Evolutionary conservation across 163 green algal species (phyloP).

Genomic region (Picocystis sp.): DNA sequence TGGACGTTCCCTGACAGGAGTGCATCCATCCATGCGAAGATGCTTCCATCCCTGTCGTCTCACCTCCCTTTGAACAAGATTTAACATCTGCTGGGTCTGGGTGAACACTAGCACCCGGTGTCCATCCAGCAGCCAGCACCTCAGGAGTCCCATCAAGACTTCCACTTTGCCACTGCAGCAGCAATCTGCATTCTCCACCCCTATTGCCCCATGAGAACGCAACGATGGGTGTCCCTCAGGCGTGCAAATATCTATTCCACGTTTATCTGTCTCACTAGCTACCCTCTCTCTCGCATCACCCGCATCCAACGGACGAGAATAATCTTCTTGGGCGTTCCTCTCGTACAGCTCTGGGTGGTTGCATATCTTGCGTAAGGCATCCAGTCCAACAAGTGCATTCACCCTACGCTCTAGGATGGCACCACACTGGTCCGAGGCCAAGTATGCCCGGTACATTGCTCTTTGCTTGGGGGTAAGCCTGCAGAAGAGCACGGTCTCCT

Average conservation of each 20-base stretch:
- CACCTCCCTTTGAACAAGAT: conserved; percentile 68
- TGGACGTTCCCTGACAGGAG: conserved; percentile 37
- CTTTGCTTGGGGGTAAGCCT: conserved; percentile 5
- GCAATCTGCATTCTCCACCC: conserved; percentile 23
- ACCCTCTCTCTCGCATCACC: too few relatives aligned
- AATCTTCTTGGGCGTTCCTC: background rate
- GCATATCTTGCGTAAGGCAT: conserved; percentile 94
- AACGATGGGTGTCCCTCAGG: too few relatives aligned
- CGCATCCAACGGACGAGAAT: too few relatives aligned
- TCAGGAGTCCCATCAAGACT: conserved; percentile 18
- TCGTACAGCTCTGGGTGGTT: conserved; percentile 94
- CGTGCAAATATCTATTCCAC: too few relatives aligned
- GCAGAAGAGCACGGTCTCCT: conserved; percentile 46
- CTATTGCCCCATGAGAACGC: conserved; percentile 5
- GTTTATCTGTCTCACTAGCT: too few relatives aligned
- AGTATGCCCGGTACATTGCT: conserved; percentile 6
- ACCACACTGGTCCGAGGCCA: conserved; percentile 47
- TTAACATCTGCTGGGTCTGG: conserved; percentile 90
- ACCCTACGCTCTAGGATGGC: conserved; percentile 31
- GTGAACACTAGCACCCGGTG: conserved; percentile 14
- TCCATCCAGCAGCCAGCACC: background rate
- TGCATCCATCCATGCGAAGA: conserved; percentile 81
- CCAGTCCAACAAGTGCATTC: conserved; percentile 76
- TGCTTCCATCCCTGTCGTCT: conserved; percentile 32
- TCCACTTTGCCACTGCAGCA: conserved; percentile 39